A percentile compares a stretch with the other conserved stretches of the same genome.
phyloP scores from a whole-genome alignment of 1,284 basidiomycete species.

The Cryptococcus deneoformans region DNA sequence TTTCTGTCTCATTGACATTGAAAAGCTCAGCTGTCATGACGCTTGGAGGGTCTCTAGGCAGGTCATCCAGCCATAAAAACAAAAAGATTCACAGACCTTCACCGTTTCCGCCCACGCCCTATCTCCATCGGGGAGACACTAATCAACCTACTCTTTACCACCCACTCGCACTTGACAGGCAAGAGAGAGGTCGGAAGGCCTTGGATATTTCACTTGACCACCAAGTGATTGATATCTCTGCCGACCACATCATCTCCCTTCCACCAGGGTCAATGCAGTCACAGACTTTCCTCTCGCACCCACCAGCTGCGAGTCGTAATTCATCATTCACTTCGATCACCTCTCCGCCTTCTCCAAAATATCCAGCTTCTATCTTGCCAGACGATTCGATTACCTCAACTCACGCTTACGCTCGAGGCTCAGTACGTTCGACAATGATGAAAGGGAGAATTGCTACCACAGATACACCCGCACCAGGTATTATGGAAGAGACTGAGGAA shows the following conservation, averaged over 20 bases:
- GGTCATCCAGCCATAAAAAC: no score
- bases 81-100: constrained; percentile 7
- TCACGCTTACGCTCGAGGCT: background rate
- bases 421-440: background rate
- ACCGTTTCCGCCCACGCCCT: constrained; percentile 16
- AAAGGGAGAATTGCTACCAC: background rate
- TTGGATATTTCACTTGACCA: constrained; percentile 5
- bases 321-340: constrained; percentile 10
- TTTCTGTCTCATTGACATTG: no score
- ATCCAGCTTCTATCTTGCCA: constrained; percentile 3
- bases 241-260: constrained; percentile 3
- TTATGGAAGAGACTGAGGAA: constrained; percentile 12
- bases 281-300: background rate
- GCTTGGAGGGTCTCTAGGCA: no score
- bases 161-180: no score
- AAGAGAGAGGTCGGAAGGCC: background rate
- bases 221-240: constrained; percentile 12
- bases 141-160: background rate
- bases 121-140: constrained; percentile 3
- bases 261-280: background rate
- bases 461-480: background rate
- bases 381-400: background rate
- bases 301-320: constrained; percentile 1
- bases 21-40: no score
- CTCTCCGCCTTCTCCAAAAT: constrained; percentile 7